Evolutionary conservation across 352 stramenopile species (phyloP), one percentile per base, ranked within the genome.

Genomic region (Paralagenidium karlingii): DNA sequence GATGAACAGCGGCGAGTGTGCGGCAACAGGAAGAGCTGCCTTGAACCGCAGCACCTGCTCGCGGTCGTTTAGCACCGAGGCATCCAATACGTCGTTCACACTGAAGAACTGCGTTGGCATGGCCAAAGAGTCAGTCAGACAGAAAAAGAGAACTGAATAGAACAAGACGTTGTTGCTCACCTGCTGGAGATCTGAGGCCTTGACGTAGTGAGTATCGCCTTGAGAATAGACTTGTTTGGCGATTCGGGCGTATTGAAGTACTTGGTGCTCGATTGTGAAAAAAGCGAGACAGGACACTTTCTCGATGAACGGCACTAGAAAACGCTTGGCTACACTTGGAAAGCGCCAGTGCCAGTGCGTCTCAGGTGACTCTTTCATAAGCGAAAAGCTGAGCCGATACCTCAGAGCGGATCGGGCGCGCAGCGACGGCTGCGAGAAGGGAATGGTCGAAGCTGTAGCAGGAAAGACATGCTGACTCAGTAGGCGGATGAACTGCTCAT

Each of bases 21-120:
- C 37, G 22, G 45, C 27, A 21, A 60, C 50, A 0, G 76, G 76
- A 16, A 89, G 40, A 8, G 67, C 69, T 10, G 65, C 76, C 43
- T 50, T 37, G 10, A 22, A 86, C 37, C 83, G 69, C 7, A 89
- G 47, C 42, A 85, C 59, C 29, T 83, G 69, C 50, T 89, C 76
- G 24, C 71, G 46, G 45, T 89, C 76, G 1, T 61, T 58, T 20
- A 86, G 52, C 36, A 89, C 65, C 0, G 69, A 76, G 2, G 68
- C 58, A 8, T 63, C 64, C 9, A 84, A 42, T 29, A 77, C 86
- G 34, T 86, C 68, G 39, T 89, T 89, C 16, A 59, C 58, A 33
- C 65, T 82, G 28, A 86, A 86, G 32, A 88, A 88, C 74, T 87
- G 47, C 5, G 30, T 7, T 36, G 22, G 16, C 19, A 36, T 22